Base-by-base conservation (phyloP, 2,329 filamentous ascomycete species). In the Cladosporium halotolerans region DNA sequence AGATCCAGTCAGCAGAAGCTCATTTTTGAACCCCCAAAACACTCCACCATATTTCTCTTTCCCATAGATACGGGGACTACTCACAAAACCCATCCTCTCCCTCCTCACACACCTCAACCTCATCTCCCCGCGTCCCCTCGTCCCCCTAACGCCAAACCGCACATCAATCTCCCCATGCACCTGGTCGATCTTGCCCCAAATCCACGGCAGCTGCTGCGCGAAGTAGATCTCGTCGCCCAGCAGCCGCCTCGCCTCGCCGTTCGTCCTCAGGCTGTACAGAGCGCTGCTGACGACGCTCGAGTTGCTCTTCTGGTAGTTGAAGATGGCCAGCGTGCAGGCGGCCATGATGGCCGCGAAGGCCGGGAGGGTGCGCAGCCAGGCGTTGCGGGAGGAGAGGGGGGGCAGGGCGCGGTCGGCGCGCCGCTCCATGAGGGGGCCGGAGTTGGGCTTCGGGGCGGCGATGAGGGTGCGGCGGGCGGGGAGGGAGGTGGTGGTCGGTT, bases 221-320 rank as follows among this genome's bases (percentile, higher is more conserved):
- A 78, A 78, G 56, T 77, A 76, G 7, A 78, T 75, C 60, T 78
- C 75, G 70, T 96, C 88, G 58, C 93, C 93, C 28, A 99, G 80
- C 43, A 85, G 74, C 54, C 83, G 84, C 65, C 91, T 83, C 43
- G 90, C 93, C 55, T 77, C 73, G 2, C 81, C 74, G 54, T 86
- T 89, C 2, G 88, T 95, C 59, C 93, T 88, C 58, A 99, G 80
- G 1, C 92, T 88, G 77, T 97, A 99, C 28, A 99, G 81, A 4
- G 90, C 93, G 52, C 87, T 89, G 52, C 83, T 83, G n/a, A 96
- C 73, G 13, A 77, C 88, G 39, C 74, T 86, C 52, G 87, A 88
- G 23, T 84, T 89, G n/a, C 88, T 89, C 72, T 96, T 96, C 71
- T 99, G 92, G 81, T 99, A 97, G 80, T 99, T 99, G 86, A 99